Evolutionary conservation across 768 basidiomycete species (phyloP).

Genomic region (Podaxis rugospora): DNA sequence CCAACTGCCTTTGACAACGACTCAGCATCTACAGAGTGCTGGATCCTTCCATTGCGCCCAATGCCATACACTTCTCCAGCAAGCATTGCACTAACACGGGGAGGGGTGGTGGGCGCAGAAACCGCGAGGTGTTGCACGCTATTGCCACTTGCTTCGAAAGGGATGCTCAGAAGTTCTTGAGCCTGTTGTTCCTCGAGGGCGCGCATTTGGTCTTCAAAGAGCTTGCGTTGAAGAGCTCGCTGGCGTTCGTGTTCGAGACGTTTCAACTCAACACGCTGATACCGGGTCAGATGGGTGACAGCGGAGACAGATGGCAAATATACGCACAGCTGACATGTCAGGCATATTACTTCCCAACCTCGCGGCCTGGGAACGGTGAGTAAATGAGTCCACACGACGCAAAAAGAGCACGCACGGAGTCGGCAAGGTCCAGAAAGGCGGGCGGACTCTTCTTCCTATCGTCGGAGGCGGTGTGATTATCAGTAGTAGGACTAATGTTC

Average conservation of each 20-base stretch:
- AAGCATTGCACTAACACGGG: slow-evolving; percentile 70
- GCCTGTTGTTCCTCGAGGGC: slow-evolving; percentile 88
- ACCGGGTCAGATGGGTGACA: slow-evolving; percentile 3
- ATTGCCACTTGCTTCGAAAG: slow-evolving; percentile 53
- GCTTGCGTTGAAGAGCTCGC: slow-evolving; percentile 76
- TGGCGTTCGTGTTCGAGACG: slow-evolving; percentile 90
- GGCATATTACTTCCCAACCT: slow-evolving; percentile 82
- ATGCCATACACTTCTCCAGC: slow-evolving; percentile 49
- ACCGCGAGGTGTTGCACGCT: slow-evolving; percentile 75
- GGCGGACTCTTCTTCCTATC: slow-evolving; percentile 85
- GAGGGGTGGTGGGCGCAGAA: slow-evolving; percentile 86
- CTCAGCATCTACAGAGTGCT: slow-evolving; percentile 56
- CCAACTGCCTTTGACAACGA: slow-evolving; percentile 67
- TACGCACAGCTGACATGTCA: slow-evolving; percentile 80
- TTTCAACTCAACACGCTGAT: slow-evolving; percentile 76
- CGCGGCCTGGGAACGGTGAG: slow-evolving; percentile 52
- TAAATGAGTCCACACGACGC: slow-evolving; percentile 15
- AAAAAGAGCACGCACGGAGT: slow-evolving; percentile 63
- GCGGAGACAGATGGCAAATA: slow-evolving; percentile 7
- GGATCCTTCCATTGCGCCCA: slow-evolving; percentile 38
- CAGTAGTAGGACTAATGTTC: slow-evolving; percentile 68
- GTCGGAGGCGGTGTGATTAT: slow-evolving; percentile 64
- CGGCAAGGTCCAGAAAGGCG: slow-evolving; percentile 90
- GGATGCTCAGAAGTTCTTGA: slow-evolving; percentile 75
- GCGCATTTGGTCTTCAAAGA: slow-evolving; percentile 97